Conservation (phyloP, 495 filamentous ascomycete genomes). For the Penicillium macrosclerotiorum region DNA sequence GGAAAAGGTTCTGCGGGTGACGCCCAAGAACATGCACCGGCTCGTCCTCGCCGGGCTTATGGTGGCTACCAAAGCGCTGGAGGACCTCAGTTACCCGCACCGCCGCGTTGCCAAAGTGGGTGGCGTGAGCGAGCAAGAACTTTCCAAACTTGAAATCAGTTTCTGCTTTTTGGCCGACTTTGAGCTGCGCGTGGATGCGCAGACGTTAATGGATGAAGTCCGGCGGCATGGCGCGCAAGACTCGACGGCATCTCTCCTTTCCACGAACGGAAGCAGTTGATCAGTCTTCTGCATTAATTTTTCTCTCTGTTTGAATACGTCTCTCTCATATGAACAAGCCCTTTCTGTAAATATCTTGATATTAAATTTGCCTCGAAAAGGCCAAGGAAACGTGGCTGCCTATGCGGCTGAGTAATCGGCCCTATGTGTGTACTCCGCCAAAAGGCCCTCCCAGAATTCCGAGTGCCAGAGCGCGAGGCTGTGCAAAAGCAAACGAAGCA, state of each 20-base stretch:
- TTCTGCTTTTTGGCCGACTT: slow-evolving; percentile 86
- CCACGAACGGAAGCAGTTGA: background rate
- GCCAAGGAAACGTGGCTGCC: slow-evolving; percentile 12
- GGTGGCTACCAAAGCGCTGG: slow-evolving; percentile 88
- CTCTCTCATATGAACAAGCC: background rate
- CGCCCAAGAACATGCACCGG: slow-evolving; percentile 80
- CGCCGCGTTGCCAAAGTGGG: slow-evolving; percentile 82
- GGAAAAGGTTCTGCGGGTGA: slow-evolving; percentile 72
- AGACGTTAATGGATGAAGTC: slow-evolving; percentile 52
- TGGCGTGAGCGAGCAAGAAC: slow-evolving; percentile 75
- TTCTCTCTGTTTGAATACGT: background rate
- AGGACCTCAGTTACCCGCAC: slow-evolving; percentile 86
- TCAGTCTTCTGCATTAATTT: background rate
- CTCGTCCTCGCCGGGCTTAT: slow-evolving; percentile 79
- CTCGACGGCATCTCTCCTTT: background rate
- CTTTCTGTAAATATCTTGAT: background rate
- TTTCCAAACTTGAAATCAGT: slow-evolving; percentile 82
- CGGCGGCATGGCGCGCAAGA: background rate
- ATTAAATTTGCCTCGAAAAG: too few relatives aligned
- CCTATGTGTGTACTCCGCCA: background rate
- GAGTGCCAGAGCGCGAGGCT: too few relatives aligned
- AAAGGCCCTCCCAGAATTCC: too few relatives aligned
- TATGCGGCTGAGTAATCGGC: slow-evolving; percentile 21
- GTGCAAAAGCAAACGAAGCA: too few relatives aligned
- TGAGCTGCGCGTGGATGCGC: slow-evolving; percentile 68